These are phyloP conservation scores for Phellinidium pouzarii DNA, from an alignment of 1,284 basidiomycete genomes.

Conservation along the genomic window DNA sequence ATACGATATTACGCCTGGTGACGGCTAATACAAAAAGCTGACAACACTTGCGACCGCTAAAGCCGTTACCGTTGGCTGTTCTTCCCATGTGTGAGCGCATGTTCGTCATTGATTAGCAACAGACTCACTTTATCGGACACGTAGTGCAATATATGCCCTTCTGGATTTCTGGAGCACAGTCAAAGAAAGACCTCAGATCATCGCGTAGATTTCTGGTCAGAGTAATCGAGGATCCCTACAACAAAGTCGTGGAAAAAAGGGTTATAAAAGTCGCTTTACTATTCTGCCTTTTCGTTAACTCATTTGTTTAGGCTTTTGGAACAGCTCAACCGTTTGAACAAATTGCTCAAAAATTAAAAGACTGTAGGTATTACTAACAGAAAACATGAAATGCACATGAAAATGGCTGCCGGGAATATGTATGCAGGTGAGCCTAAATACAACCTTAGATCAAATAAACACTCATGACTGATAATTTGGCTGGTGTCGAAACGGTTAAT, in stretches of 20 bases:
- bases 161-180: slow-evolving; percentile 27
- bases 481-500: background rate
- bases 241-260: slow-evolving; percentile 4
- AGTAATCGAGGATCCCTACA: slow-evolving; percentile 3
- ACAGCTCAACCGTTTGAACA: slow-evolving; percentile 5
- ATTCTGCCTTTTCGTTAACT: background rate
- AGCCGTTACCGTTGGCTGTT: slow-evolving; percentile 23
- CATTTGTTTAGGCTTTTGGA: background rate
- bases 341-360: slow-evolving; percentile 8
- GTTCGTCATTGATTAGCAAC: background rate
- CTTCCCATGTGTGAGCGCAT: slow-evolving; percentile 22
- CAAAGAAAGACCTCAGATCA: slow-evolving; percentile 15
- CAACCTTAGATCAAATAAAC: background rate
- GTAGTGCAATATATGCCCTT: slow-evolving; percentile 23
- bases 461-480: background rate
- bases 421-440: slow-evolving; percentile 3
- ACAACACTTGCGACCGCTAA: slow-evolving; percentile 15
- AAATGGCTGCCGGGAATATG: slow-evolving; percentile 8
- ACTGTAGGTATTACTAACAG: background rate
- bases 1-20: slow-evolving; percentile 17
- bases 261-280: background rate
- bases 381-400: slow-evolving; percentile 9
- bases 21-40: slow-evolving; percentile 29
- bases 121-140: background rate
- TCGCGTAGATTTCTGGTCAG: background rate